Base-by-base conservation (phyloP, 108 stramenopile species). In the Cylindrotheca fusiformis region DNA sequence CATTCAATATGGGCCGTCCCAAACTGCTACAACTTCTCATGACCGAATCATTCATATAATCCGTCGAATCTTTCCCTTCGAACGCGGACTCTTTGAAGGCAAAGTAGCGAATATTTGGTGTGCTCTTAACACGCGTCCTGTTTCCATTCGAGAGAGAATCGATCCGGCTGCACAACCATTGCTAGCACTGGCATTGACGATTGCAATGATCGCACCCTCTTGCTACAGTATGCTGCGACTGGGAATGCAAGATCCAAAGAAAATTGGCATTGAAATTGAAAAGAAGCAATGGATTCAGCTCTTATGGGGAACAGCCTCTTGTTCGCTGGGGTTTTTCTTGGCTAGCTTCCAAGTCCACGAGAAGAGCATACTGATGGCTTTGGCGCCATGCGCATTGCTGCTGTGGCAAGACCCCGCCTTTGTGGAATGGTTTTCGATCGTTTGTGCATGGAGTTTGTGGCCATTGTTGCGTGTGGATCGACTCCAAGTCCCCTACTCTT, bases 91-190 rank as follows among this genome's bases (percentile, higher is more conserved):
- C 54, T 97, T 97, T 74, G 97, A 97, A 76, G 95, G 89, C 28
- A 97, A 97, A 62, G 97, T 97, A 1, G 66, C 96, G 48, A 96
- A 96, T 77, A 17, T 95, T 5, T 97, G 97, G 97, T 97, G 87
- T 78, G 87, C 80, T 12, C 47, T 88, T 32, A 80, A 78, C 18
- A 63, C 83, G 18, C 80, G 73, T 32, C 91, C 91, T 6, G 48
- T 93, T 32, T 80, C 72, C 1, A 81, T 93, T 31, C 84, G 86
- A 17, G 36, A 71, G 22, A 77, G 85, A 0, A 75, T 95, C 32
- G 71, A 81, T 19, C 31, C 56, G 0, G 60, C 64, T 1, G 19
- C 78, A 6, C 83, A 88, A 64, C 84, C 86, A 14, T 12, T 72
- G 41, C 47, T 75, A 32, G 84, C 87, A 0, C 24, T 81, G 47